Percentiles rank a stretch among this genome's conserved stretches.
Conservation (phyloP, 2,329 filamentous ascomycete species). For the Penicillium sp. region DNA sequence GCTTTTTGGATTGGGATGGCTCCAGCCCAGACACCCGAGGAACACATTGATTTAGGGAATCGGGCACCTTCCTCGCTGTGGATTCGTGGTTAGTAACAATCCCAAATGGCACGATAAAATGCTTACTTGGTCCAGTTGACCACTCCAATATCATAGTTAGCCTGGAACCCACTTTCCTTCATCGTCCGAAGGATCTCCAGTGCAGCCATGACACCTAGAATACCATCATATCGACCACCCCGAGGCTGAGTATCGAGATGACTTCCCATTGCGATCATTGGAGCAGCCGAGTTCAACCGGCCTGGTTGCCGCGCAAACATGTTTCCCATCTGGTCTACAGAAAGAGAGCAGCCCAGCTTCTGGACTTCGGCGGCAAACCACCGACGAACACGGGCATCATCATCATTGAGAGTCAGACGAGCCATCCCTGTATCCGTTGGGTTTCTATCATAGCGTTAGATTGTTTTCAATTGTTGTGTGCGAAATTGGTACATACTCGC, state of each 20-base stretch:
- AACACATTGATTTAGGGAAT: constrained; percentile 71
- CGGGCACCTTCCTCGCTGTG: constrained; percentile 72
- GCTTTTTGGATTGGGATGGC: constrained; percentile 60
- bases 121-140: constrained; percentile 61
- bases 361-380: constrained; percentile 66
- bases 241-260: constrained; percentile 35
- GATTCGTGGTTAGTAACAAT: neutral
- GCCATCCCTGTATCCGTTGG: constrained; percentile 60
- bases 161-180: constrained; percentile 65
- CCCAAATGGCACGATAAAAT: constrained; percentile 37
- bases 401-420: constrained; percentile 66
- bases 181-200: constrained; percentile 68
- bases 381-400: constrained; percentile 64
- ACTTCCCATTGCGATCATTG: constrained; percentile 50
- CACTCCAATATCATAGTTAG: constrained; percentile 65
- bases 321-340: constrained; percentile 61
- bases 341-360: constrained; percentile 62
- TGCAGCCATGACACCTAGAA: constrained; percentile 67
- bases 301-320: constrained; percentile 32
- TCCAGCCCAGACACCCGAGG: constrained; percentile 72
- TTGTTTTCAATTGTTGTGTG: no score
- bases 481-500: constrained; percentile 23
- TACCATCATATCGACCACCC: constrained; percentile 65
- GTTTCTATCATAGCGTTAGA: constrained; percentile 11
- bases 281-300: constrained; percentile 15